Percentiles rank a stretch among this genome's conserved stretches.
These are phyloP conservation scores for Clarireedia sp. DNA, from an alignment of 2,329 filamentous ascomycete genomes.

Conservation along the genomic window DNA sequence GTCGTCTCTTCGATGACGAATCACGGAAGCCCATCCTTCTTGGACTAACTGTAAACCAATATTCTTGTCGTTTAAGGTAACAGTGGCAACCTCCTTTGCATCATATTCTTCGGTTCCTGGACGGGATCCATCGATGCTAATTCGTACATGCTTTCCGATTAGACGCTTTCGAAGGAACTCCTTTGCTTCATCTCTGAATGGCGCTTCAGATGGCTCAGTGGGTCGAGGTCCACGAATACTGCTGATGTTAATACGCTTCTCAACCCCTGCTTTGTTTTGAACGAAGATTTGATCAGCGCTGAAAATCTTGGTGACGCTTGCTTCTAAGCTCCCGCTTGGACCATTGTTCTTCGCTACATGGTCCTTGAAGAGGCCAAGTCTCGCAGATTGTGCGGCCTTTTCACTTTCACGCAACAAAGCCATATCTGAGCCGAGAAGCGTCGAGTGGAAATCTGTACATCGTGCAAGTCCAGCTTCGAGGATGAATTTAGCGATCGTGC, in stretches of 20 bases:
- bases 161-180: constrained; percentile 89
- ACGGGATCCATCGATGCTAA: constrained; percentile 84
- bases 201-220: constrained; percentile 76
- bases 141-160: constrained; percentile 91
- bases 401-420: constrained; percentile 76
- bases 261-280: constrained; percentile 72
- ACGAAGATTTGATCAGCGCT: constrained; percentile 85
- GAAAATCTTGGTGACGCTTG: constrained; percentile 75
- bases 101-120: constrained; percentile 86
- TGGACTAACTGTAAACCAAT: constrained; percentile 80
- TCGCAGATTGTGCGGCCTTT: constrained; percentile 69
- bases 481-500: constrained; percentile 87
- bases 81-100: constrained; percentile 86
- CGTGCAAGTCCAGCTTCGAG: constrained; percentile 82
- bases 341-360: constrained; percentile 62
- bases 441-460: constrained; percentile 94
- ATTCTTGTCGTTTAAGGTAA: constrained; percentile 79
- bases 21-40: constrained; percentile 86
- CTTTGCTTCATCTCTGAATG: constrained; percentile 89
- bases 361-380: constrained; percentile 73
- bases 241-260: constrained; percentile 87
- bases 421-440: constrained; percentile 85
- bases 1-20: constrained; percentile 90
- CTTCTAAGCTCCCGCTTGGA: constrained; percentile 61
- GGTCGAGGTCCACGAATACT: constrained; percentile 90